Percentiles rank a stretch among this genome's conserved stretches.
Evolutionary conservation across 345 rosid genomes (phyloP).

Genomic region (Euphorbia tirucalli): DNA sequence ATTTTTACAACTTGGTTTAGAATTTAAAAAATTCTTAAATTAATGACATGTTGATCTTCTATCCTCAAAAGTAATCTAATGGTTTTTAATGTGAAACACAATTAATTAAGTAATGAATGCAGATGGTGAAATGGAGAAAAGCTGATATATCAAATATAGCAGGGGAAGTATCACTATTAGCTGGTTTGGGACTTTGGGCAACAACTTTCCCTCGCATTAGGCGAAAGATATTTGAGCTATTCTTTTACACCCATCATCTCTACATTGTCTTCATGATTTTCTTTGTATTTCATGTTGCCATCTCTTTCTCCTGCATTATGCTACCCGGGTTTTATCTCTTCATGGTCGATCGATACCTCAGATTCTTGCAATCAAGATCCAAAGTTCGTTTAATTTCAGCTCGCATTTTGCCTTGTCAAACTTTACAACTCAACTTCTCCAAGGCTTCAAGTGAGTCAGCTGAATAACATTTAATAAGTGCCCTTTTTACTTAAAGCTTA

Average conservation of each 20-base stretch:
- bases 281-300: conserved; percentile 63
- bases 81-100: too few relatives aligned
- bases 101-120: conserved; percentile 8
- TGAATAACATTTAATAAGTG: not conserved
- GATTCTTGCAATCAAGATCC: conserved; percentile 68
- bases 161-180: conserved; percentile 60
- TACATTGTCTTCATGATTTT: conserved; percentile 63
- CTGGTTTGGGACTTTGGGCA: conserved; percentile 62
- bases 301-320: conserved; percentile 48
- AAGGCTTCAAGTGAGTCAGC: conserved; percentile 44
- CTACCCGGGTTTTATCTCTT: conserved; percentile 84
- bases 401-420: conserved; percentile 56
- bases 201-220: conserved; percentile 62
- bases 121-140: conserved; percentile 54
- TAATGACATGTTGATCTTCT: too few relatives aligned
- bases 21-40: too few relatives aligned
- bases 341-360: conserved; percentile 63
- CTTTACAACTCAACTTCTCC: conserved; percentile 68
- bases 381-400: conserved; percentile 54
- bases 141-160: conserved; percentile 50
- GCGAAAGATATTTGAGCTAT: conserved; percentile 65
- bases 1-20: too few relatives aligned
- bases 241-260: conserved; percentile 73
- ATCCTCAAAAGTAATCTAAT: too few relatives aligned
- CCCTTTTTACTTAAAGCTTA: too few relatives aligned